Evolutionary conservation across 345 rosid genomes (phyloP), one percentile per base, ranked within the genome.

Genomic region (Eucalyptus dawsonii): DNA sequence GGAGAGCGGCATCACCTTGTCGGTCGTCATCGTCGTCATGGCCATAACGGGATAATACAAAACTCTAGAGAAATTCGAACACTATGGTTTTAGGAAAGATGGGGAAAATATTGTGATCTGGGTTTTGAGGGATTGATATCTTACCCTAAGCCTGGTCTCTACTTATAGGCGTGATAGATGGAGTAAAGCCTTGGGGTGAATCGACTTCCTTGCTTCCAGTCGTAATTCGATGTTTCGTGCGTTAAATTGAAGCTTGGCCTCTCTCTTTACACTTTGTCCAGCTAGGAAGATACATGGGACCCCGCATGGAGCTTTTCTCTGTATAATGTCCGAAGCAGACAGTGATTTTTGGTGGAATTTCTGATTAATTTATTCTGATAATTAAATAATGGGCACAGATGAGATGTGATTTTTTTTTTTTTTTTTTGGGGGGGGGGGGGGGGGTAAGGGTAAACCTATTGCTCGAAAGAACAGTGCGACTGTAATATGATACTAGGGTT

Each of bases 181-280:
- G 50, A 31, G n/a, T 17, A 56, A 44, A 49, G n/a, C n/a, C 83
- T 86, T 34, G 45, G 88, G 86, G 86, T 90, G 95, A 94, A 94
- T 95, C 95, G 86, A 93, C 96, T 95, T 93, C 96, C 94, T 97
- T 96, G 94, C 97, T 97, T 95, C 93, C 93, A 37, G 60, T 76
- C 86, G 81, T 80, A 94, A 94, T 95, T 95, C 53, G 91, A 88
- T 89, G 88, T 40, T 67, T 27, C 47, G 37, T 25, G 14, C 76
- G 88, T 87, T 40, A 87, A 27, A 37, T 31, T 87, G 80, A 87
- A 87, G 88, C 88, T 24, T 65, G 76, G 40, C 76, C 76, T 7
- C 76, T 65, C 37, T 65, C 16, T 65, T 65, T 14, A 15, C 19
- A 14, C 37, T 65, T 65, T 65, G 37, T 65, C 76, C 37, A 65